Base-by-base conservation (phyloP, 2,329 filamentous ascomycete species). In the Mycogone perniciosa region DNA sequence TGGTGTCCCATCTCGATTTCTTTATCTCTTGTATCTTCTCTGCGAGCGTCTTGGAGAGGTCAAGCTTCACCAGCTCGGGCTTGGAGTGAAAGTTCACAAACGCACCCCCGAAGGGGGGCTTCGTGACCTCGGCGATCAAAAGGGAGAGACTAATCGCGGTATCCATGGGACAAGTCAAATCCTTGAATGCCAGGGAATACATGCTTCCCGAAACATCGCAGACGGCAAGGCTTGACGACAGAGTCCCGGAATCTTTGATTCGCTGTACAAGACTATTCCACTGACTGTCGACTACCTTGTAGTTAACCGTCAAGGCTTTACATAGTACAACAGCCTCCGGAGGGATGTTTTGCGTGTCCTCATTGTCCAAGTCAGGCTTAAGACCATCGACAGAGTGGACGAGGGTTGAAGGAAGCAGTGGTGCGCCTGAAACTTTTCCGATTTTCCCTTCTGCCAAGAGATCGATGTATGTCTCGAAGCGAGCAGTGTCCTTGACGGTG, bases 161-260 rank as follows among this genome's bases (percentile, higher is more conserved):
- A 60, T 83, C 72, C 61, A 82, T 68, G 0, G 79, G 76, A 0
- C 51, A 57, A 0, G 76, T 80, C 0, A 67, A 64, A 54, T 82
- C 79, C 0, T 54, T 47, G 44, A 78, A 73, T 0, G 0, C 3
- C 0, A 72, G 70, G 0, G 0, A 0, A 0, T 0, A 0, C 79
- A 83, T 83, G 37, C 76, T 79, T 4, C 73, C 75, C 6, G 74
- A 79, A 6, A 82, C 76, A 51, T 84, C 80, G 52, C 76, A 81
- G 7, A 83, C 70, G 1, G 79, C 79, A 33, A 83, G 78, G 51
- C 73, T 72, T 11, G 72, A 75, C 11, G 74, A 66, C 6, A 84
- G 64, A 0, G 67, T 73, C 2, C 80, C 80, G 2, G 73, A 76
- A 53, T 81, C 76, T 44, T 72, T 75, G 61, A 82, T 74, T 2